These are phyloP conservation scores for Phaeosphaeria sp. DNA, from an alignment of 2,329 filamentous ascomycete genomes.

Conservation along the genomic window DNA sequence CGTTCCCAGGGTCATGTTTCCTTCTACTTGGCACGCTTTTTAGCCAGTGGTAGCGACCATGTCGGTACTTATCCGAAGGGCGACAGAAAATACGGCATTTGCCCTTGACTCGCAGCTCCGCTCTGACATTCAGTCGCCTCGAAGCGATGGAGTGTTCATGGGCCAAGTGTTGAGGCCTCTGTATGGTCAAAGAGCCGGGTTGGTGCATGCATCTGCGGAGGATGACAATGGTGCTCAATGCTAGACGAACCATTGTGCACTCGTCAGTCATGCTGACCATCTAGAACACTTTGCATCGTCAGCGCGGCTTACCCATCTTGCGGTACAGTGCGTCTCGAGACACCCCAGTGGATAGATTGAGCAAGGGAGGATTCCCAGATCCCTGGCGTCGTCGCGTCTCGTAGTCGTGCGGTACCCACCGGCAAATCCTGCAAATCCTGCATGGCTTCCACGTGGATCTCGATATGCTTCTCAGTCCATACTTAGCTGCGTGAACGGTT, in stretches of 20 bases:
- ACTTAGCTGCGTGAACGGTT: background rate
- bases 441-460: constrained; percentile 20
- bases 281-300: constrained; percentile 3
- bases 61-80: background rate
- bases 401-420: background rate
- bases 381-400: background rate
- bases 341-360: background rate
- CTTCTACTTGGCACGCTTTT: background rate
- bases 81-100: background rate
- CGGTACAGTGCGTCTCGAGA: constrained; percentile 1
- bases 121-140: background rate
- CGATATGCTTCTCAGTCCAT: background rate
- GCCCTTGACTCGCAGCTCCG: background rate
- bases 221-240: background rate
- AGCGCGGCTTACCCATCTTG: constrained; percentile 1
- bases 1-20: background rate
- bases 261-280: constrained; percentile 1
- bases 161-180: background rate
- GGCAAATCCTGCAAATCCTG: constrained; percentile 6
- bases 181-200: background rate
- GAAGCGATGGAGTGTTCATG: background rate
- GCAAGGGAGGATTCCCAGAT: background rate
- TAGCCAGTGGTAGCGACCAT: background rate
- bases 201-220: background rate
- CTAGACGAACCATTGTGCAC: background rate